Percentiles rank a stretch among this genome's conserved stretches.
Conservation (phyloP, 306 rosid genomes). For the Pueraria montana region DNA sequence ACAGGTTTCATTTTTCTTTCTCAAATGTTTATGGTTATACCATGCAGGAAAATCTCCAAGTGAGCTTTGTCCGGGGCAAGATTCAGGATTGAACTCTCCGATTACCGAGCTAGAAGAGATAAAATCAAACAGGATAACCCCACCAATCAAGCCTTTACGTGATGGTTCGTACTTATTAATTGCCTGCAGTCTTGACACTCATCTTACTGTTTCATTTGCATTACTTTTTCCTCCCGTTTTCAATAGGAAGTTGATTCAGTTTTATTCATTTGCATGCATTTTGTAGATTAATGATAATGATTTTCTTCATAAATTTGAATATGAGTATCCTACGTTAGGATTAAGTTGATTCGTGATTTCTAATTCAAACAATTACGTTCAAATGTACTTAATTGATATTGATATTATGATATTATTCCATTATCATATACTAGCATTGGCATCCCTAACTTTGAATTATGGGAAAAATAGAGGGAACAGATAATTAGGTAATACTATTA, state of each 20-base stretch:
- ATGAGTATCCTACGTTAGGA: conserved; percentile 3
- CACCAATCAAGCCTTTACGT: conserved; percentile 63
- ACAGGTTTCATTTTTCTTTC: conserved; percentile 41
- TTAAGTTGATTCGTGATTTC: conserved; percentile 30
- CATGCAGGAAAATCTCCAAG: conserved; percentile 58
- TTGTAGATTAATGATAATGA: neutral
- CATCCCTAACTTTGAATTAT: conserved; percentile 12
- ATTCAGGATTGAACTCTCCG: conserved; percentile 50
- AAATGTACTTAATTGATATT: conserved; percentile 2
- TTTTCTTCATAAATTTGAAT: conserved; percentile 15
- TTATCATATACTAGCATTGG: neutral
- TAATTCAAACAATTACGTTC: conserved; percentile 21
- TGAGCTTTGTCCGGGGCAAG: conserved; percentile 52
- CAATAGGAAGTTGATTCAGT: conserved; percentile 7
- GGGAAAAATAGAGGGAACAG: conserved; percentile 11
- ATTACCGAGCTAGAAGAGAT: conserved; percentile 45
- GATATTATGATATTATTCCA: neutral
- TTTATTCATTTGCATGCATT: conserved; percentile 29
- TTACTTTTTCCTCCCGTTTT: neutral
- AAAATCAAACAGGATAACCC: conserved; percentile 51
- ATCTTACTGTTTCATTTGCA: conserved; percentile 28
- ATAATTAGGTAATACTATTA: neutral
- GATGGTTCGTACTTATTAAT: conserved; percentile 62
- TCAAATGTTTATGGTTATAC: conserved; percentile 49
- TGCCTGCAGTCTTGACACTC: conserved; percentile 10